Percentiles rank a stretch among this genome's conserved stretches.
Evolutionary conservation across 306 rosid species (phyloP).

Genomic region (Corylus heterophylla): DNA sequence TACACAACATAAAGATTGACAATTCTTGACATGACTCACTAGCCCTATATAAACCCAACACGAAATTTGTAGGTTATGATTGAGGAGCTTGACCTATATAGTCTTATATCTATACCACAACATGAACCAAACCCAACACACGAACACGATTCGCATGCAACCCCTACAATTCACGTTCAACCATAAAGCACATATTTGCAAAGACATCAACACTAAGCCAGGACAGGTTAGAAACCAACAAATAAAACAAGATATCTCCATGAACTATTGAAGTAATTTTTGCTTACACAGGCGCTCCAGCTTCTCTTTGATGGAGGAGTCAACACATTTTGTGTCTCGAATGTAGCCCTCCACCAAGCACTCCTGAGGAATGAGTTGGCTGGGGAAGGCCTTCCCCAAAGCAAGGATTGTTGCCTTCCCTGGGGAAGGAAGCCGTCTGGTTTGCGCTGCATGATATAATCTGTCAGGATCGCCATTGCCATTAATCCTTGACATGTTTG

Average conservation of each 20-base stretch:
- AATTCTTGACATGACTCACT: too few relatives aligned
- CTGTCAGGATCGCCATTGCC: conserved; percentile 31
- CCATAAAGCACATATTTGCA: not conserved
- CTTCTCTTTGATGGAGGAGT: conserved; percentile 71
- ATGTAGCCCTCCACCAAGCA: conserved; percentile 94
- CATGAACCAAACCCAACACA: too few relatives aligned
- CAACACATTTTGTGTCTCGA: conserved; percentile 82
- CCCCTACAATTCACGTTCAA: too few relatives aligned
- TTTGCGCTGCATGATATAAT: conserved; percentile 12
- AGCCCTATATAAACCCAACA: too few relatives aligned
- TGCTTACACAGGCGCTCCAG: conserved; percentile 86
- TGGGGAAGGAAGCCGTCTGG: conserved; percentile 51
- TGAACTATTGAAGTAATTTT: not conserved
- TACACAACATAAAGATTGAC: too few relatives aligned
- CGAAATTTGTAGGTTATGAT: too few relatives aligned
- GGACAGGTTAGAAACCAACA: not conserved
- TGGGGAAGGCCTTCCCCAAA: conserved; percentile 84
- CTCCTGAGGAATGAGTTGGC: conserved; percentile 89
- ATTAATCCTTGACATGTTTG: conserved; percentile 55
- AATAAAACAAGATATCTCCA: not conserved
- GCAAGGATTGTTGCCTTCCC: conserved; percentile 91
- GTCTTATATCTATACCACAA: too few relatives aligned
- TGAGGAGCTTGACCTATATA: too few relatives aligned
- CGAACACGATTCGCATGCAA: too few relatives aligned
- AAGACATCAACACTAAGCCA: not conserved